phyloP scores from a whole-genome alignment of 2,329 filamentous ascomycete genomes.

The Clonostachys solani region DNA sequence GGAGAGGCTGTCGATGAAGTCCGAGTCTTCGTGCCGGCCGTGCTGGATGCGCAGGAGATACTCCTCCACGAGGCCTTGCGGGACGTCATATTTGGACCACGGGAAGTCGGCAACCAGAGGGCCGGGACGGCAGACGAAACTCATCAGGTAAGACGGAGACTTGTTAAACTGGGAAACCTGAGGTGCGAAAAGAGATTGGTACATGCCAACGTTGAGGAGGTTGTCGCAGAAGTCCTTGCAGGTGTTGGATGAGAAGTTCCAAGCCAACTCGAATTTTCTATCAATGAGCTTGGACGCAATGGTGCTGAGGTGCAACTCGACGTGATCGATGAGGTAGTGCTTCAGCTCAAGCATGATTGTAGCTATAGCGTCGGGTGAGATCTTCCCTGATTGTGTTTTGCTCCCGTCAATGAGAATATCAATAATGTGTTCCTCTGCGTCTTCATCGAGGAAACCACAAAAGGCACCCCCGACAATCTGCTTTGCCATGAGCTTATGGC shows the following conservation, averaged over 20 bases:
- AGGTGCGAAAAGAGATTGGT: slow-evolving; percentile 17
- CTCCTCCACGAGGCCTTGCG: slow-evolving; percentile 33
- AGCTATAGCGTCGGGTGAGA: neutral
- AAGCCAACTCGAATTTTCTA: slow-evolving; percentile 14
- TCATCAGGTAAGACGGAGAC: slow-evolving; percentile 24
- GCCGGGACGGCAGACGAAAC: slow-evolving; percentile 27
- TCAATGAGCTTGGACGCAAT: slow-evolving; percentile 4
- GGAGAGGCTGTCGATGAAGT: slow-evolving; percentile 34
- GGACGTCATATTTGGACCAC: slow-evolving; percentile 26
- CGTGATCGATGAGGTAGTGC: neutral
- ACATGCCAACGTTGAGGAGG: slow-evolving; percentile 20
- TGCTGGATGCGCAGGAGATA: slow-evolving; percentile 32
- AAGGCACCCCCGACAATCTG: slow-evolving; percentile 31
- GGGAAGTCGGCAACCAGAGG: slow-evolving; percentile 15
- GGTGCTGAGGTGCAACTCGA: too few species aligned
- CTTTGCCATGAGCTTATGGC: slow-evolving; percentile 31
- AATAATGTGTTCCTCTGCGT: slow-evolving; percentile 18
- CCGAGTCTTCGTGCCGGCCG: slow-evolving; percentile 31
- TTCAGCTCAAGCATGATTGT: neutral
- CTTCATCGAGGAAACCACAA: slow-evolving; percentile 14
- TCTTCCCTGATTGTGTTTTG: too few species aligned
- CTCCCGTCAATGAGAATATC: neutral
- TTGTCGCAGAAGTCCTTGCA: slow-evolving; percentile 30
- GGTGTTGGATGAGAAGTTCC: slow-evolving; percentile 25
- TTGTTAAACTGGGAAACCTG: neutral